Evolutionary conservation across 805 yeast genomes (phyloP).

Genomic region (Candida yuanshanica): DNA sequence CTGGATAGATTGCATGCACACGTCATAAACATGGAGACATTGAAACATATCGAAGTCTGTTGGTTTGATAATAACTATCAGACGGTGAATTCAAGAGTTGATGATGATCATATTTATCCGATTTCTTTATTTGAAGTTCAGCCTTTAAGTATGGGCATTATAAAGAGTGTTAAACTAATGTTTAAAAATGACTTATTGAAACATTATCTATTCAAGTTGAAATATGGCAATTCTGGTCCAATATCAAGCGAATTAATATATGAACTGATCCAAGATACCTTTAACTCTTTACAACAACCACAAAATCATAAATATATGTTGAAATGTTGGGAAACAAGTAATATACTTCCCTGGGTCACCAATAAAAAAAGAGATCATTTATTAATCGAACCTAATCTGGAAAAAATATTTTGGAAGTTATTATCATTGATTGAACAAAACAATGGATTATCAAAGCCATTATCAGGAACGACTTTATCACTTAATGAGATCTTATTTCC

Average conservation of each 20-base stretch:
- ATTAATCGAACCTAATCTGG: background rate
- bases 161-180: slow-evolving; percentile 28
- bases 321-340: slow-evolving; percentile 9
- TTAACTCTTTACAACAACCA: background rate
- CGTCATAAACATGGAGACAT: slow-evolving; percentile 27
- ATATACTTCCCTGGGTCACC: background rate
- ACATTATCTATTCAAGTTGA: slow-evolving; percentile 8
- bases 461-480: slow-evolving; percentile 8
- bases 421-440: slow-evolving; percentile 10
- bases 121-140: slow-evolving; percentile 19
- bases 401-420: slow-evolving; percentile 1
- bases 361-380: background rate
- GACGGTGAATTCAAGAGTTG: slow-evolving; percentile 12
- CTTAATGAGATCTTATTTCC: slow-evolving; percentile 32
- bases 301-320: background rate
- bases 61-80: slow-evolving; percentile 18
- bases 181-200: slow-evolving; percentile 15
- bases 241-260: slow-evolving; percentile 3
- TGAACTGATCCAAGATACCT: slow-evolving; percentile 3
- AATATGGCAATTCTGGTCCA: background rate
- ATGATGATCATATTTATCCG: slow-evolving; percentile 2
- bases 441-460: slow-evolving; percentile 4
- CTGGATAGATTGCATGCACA: slow-evolving; percentile 32
- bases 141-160: slow-evolving; percentile 30
- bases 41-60: slow-evolving; percentile 25